Conservation (phyloP, 2,329 filamentous ascomycete species). For the Cladosporium cucumerinum region DNA sequence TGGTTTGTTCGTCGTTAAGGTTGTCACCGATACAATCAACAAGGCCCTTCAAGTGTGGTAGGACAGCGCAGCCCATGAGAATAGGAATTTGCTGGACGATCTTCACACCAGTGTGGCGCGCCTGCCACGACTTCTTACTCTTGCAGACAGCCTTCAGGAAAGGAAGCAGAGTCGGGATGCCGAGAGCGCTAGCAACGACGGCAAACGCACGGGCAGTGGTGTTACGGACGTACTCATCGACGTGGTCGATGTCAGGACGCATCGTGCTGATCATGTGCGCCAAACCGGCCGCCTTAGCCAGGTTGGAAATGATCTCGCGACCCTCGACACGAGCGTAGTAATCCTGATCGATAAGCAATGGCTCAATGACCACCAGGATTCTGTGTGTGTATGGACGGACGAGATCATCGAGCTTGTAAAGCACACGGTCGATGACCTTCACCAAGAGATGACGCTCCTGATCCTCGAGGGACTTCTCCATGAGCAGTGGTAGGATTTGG, state of each 20-base stretch:
- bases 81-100: constrained; percentile 99
- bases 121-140: constrained; percentile 99
- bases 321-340: constrained; percentile 98
- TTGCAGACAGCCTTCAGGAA: constrained; percentile 94
- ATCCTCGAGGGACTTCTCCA: constrained; percentile 97
- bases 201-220: constrained; percentile 96
- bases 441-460: constrained; percentile 97
- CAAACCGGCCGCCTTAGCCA: constrained; percentile 92
- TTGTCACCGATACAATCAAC: constrained; percentile 97
- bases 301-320: constrained; percentile 96
- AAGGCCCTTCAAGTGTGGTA: constrained; percentile 91
- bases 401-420: constrained; percentile 97
- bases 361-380: constrained; percentile 97
- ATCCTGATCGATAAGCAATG: constrained; percentile 97
- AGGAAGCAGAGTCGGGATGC: constrained; percentile 89
- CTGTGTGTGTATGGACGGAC: constrained; percentile 97
- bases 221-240: constrained; percentile 97
- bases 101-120: constrained; percentile 95
- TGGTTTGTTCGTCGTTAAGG: constrained; percentile 95
- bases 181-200: constrained; percentile 91
- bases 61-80: constrained; percentile 93
- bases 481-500: constrained; percentile 91
- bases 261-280: constrained; percentile 99
- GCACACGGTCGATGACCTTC: constrained; percentile 96
- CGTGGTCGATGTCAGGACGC: constrained; percentile 97